Evolutionary conservation across 208 protist genomes (phyloP), one percentile per base, ranked within the genome.

Genomic region (Angomonas deanei): DNA sequence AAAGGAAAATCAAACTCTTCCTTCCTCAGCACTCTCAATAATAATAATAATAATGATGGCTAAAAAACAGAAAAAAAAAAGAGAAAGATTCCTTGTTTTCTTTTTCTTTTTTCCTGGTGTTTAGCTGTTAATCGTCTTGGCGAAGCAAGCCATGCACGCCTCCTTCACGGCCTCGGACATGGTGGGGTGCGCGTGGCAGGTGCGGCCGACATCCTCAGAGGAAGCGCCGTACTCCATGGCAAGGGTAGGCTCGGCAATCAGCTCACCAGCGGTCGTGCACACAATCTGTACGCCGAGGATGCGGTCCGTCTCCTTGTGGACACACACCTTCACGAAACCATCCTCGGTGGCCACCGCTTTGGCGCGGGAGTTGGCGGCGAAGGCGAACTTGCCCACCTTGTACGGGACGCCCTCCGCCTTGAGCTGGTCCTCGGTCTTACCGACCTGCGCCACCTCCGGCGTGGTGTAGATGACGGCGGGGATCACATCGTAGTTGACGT

Each of bases 401-500:
- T 98, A 99, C 62, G 84, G 81, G 49, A 98, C 71, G 39, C 91
- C 88, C 26, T 69, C 73, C 53, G 85, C 79, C 81, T 98, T 98
- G 31, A 98, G 82, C 82, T 99, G 81, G 65, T 99, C 90, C 84
- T 99, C 98, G 8, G 77, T 99, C 82, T 97, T 94, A 42, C 98
- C 98, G 28, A 99, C 98, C 80, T 87, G 97, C 8, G 97, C 98
- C 30, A 99, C 92, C 88, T 99, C 99, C 3, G 99, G 99, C 53
- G 89, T 86, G n/a, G 99, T 99, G 89, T 99, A 99, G 74, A 99
- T 98, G 47, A 99, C 98, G 27, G 74, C 88, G 23, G 99, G 99
- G 64, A 99, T 99, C 49, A 90, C 80, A 70, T 97, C 80, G 82
- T 99, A 99, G 86, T 99, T 99, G 19, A 99, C 92, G 72, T 99